These are phyloP conservation scores for Orbilia oligospora DNA, from an alignment of 2,329 filamentous ascomycete species.

Conservation along the genomic window DNA sequence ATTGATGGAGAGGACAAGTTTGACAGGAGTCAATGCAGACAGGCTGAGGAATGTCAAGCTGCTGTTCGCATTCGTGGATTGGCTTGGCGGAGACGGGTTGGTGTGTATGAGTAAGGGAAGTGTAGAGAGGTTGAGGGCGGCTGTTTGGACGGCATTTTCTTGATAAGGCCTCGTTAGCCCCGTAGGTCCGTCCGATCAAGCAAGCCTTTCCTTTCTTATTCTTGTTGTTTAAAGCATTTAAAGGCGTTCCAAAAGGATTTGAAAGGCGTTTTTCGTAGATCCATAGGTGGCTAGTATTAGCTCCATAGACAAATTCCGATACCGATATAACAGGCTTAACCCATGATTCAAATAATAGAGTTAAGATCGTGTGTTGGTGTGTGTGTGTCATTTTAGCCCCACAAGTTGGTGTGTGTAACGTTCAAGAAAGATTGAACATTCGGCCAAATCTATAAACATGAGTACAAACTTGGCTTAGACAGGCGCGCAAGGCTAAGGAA, in stretches of 20 bases:
- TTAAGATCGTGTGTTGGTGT: too few species aligned
- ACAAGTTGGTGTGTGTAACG: too few species aligned
- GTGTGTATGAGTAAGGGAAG: slow-evolving; percentile 74
- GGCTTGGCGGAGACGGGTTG: slow-evolving; percentile 67
- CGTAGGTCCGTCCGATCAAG: background rate
- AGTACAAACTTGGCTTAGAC: too few species aligned
- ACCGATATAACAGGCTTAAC: too few species aligned
- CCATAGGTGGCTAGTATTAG: background rate
- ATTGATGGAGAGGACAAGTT: slow-evolving; percentile 73
- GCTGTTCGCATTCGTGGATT: slow-evolving; percentile 78
- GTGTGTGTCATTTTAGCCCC: too few species aligned
- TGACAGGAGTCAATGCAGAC: slow-evolving; percentile 71
- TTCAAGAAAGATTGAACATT: too few species aligned
- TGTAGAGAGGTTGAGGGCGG: slow-evolving; percentile 72
- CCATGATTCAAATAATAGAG: too few species aligned
- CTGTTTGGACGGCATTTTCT: slow-evolving; percentile 68
- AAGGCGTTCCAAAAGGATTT: slow-evolving; percentile 9
- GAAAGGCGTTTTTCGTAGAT: slow-evolving; percentile 6
- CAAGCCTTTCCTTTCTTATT: slow-evolving; percentile 11
- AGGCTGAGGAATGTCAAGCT: slow-evolving; percentile 75
- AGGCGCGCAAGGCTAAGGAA: too few species aligned
- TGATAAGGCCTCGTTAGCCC: slow-evolving; percentile 34
- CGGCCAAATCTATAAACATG: too few species aligned
- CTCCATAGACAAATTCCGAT: slow-evolving; percentile 4
- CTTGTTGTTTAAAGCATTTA: slow-evolving; percentile 24